Evolutionary conservation across 345 rosid species (phyloP).

Genomic region (Arabidopsis suecica): DNA sequence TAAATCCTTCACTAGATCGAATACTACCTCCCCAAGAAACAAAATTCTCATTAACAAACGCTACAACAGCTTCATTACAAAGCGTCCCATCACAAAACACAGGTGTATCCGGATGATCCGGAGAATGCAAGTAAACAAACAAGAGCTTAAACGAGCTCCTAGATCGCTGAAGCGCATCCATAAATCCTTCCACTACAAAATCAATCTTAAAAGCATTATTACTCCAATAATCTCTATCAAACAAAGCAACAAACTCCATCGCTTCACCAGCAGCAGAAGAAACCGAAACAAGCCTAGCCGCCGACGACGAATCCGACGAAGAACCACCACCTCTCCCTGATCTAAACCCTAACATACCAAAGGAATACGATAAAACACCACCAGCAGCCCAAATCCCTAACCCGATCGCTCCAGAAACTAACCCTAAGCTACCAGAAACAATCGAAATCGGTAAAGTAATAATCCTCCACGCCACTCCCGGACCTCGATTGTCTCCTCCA

Average conservation of each 20-base stretch:
- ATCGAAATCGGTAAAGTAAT: slow-evolving; percentile 83
- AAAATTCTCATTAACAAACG: slow-evolving; percentile 90
- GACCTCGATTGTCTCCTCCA: slow-evolving; percentile 41
- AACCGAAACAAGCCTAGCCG: slow-evolving; percentile 60
- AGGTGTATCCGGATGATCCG: slow-evolving; percentile 92
- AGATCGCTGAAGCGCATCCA: slow-evolving; percentile 93
- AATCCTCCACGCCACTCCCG: slow-evolving; percentile 82
- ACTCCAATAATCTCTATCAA: slow-evolving; percentile 80
- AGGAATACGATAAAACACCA: slow-evolving; percentile 81
- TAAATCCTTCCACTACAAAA: slow-evolving; percentile 84
- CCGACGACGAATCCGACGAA: slow-evolving; percentile 55
- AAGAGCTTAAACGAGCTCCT: slow-evolving; percentile 73
- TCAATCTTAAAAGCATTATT: slow-evolving; percentile 52
- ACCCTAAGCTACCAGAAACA: slow-evolving; percentile 84
- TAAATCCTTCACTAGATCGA: slow-evolving; percentile 95
- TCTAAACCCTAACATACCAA: slow-evolving; percentile 82
- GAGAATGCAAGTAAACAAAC: slow-evolving; percentile 95
- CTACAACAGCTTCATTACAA: slow-evolving; percentile 63
- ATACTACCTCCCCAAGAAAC: slow-evolving; percentile 96
- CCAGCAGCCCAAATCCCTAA: slow-evolving; percentile 97
- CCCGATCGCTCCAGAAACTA: slow-evolving; percentile 88
- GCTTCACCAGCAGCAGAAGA: slow-evolving; percentile 81
- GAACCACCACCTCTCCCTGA: slow-evolving; percentile 49
- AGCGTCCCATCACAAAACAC: slow-evolving; percentile 76
- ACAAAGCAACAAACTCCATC: slow-evolving; percentile 65